A percentile compares a stretch with the other conserved stretches of the same genome.
Evolutionary conservation across 2,329 filamentous ascomycete species (phyloP).

Genomic region (Arthrobotrys iridis): DNA sequence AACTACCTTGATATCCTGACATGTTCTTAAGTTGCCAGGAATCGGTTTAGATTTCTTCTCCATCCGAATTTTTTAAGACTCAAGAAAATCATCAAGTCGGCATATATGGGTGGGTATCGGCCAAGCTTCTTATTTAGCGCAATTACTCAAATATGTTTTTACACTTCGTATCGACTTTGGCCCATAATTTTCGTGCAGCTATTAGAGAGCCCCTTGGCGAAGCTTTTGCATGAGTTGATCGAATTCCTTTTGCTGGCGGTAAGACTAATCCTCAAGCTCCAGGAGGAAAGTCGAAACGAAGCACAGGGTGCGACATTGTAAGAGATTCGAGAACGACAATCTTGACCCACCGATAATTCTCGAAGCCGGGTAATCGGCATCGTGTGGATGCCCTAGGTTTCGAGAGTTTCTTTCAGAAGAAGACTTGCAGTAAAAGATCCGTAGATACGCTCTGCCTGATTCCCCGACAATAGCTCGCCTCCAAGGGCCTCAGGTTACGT

Average conservation of each 20-base stretch:
- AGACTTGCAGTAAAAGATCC: background rate
- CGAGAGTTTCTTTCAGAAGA: background rate
- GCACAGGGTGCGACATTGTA: conserved; percentile 2
- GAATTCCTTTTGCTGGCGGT: background rate
- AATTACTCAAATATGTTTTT: background rate
- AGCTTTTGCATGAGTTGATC: too few relatives aligned
- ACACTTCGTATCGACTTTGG: background rate
- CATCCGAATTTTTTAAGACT: background rate
- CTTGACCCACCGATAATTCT: conserved; percentile 6
- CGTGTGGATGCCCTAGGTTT: background rate
- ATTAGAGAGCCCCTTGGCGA: background rate
- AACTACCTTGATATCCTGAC: too few relatives aligned
- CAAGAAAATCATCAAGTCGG: too few relatives aligned
- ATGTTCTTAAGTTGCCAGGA: background rate
- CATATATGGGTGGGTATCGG: background rate
- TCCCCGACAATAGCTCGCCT: conserved; percentile 19
- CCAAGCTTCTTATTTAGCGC: too few relatives aligned
- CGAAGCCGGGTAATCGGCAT: conserved; percentile 36
- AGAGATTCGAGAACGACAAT: background rate
- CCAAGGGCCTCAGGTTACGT: conserved; percentile 19
- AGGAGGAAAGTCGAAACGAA: conserved; percentile 15
- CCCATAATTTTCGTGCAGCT: background rate
- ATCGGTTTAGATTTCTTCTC: background rate
- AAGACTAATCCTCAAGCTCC: background rate
- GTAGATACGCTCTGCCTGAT: conserved; percentile 20